Base-by-base conservation (phyloP, 2,329 filamentous ascomycete genomes). In the Fusarium zealandicum region DNA sequence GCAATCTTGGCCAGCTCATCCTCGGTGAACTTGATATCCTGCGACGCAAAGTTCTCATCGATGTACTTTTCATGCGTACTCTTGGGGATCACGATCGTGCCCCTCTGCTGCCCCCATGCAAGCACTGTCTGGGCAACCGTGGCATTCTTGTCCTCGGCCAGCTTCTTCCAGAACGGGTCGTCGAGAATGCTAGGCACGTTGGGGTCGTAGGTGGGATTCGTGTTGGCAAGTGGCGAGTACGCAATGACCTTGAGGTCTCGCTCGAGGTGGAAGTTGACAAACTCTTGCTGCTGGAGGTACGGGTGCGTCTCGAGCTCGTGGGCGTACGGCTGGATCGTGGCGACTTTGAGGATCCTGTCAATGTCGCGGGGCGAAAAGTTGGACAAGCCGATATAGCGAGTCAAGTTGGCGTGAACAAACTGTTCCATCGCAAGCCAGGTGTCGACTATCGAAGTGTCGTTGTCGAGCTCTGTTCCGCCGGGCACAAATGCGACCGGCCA, bases 311-410 rank as follows among this genome's bases (percentile, higher is more conserved):
- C 85, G 45, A 73, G 63, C 45, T 69, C 60, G 54, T 69, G 67
- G 1, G 66, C 67, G 25, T 70, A 65, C 1, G 63, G 63, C 1
- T 54, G 57, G 39, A 79, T 69, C 61, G 59, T 59, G 40, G 62
- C 59, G 27, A 68, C 33, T 6, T 59, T 68, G 33, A 79, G 63
- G 50, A 84, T 74, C 49, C 74, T 67, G 59, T 81, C 72, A 12
- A 84, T 70, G 31, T 80, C 76, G 11, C 69, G 65, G n/a, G 80
- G 79, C 46, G 76, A 76, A 72, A 84, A 86, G 73, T 85, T 85
- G 59, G 80, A 82, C 9, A 86, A 79, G 32, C 85, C 85, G 41
- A 77, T 76, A 50, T 69, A 40, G 14, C 65, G 36, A 61, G 52
- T 32, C 11, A 65, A 3, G 9, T 57, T 59, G 28, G 52, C 59